Conservation (phyloP, 768 basidiomycete species). For the Lepiota venenata region DNA sequence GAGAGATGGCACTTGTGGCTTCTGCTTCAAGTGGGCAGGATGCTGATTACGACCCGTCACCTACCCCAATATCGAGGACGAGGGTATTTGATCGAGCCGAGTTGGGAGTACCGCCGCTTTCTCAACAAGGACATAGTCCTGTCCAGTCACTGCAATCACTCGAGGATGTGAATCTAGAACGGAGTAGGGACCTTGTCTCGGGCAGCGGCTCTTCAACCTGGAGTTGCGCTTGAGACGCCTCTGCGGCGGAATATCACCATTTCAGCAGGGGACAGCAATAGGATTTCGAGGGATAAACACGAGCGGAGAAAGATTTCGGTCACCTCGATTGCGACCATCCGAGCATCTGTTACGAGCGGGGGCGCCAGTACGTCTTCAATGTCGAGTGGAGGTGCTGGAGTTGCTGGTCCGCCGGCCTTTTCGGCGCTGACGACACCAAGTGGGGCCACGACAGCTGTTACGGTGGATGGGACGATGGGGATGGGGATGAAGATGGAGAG, state of each 20-base stretch:
- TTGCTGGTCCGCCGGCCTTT: conserved; percentile 31
- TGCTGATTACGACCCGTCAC: conserved; percentile 12
- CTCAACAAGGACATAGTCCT: conserved; percentile 6
- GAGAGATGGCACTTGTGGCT: conserved; percentile 34
- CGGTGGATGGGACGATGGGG: conserved; percentile 29
- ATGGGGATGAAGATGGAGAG: conserved; percentile 45
- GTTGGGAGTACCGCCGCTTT: conserved; percentile 19
- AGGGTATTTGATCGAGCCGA: conserved; percentile 11
- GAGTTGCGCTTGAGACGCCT: conserved; percentile 55
- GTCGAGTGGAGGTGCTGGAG: conserved; percentile 40
- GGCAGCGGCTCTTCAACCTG: conserved; percentile 52
- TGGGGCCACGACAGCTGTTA: conserved; percentile 64
- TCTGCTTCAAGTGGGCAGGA: background rate
- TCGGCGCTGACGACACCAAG: conserved; percentile 48
- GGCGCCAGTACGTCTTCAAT: conserved; percentile 33
- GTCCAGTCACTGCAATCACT: conserved; percentile 7
- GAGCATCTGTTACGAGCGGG: conserved; percentile 19
- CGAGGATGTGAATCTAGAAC: conserved; percentile 28
- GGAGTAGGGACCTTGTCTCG: conserved; percentile 44
- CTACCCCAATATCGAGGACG: conserved; percentile 13
- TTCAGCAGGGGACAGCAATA: background rate
- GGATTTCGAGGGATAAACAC: conserved; percentile 13
- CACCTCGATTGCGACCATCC: conserved; percentile 34
- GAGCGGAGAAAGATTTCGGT: conserved; percentile 27
- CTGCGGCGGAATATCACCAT: conserved; percentile 19